Conservation (phyloP, 371 early-diverging fungal genomes). For the Mortierella sp. region DNA sequence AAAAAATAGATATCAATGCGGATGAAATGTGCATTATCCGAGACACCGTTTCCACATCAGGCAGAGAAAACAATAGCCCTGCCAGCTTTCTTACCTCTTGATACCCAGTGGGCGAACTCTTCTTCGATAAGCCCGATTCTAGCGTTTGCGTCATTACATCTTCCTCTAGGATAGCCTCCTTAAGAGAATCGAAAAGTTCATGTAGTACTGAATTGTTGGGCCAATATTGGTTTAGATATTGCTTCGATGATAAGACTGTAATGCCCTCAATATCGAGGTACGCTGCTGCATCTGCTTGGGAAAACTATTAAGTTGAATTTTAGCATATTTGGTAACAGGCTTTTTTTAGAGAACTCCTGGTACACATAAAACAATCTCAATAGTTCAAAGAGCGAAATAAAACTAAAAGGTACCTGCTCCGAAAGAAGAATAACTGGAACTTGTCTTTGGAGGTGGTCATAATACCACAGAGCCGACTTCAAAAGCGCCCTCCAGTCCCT, state of each 20-base stretch:
- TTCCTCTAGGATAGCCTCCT: constrained; percentile 66
- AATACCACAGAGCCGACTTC: constrained; percentile 68
- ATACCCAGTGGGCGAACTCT: constrained; percentile 56
- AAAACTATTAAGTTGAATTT: constrained; percentile 20
- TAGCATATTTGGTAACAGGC: background rate
- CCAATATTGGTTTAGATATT: constrained; percentile 59
- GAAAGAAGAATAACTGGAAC: constrained; percentile 65
- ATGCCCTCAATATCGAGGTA: constrained; percentile 17
- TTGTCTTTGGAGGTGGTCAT: constrained; percentile 54
- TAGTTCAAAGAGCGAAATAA: background rate
- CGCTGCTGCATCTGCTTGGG: constrained; percentile 15
- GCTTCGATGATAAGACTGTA: constrained; percentile 42
- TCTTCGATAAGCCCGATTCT: constrained; percentile 26
- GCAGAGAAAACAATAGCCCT: background rate
- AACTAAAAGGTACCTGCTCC: constrained; percentile 53
- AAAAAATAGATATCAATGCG: no score
- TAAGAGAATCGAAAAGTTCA: constrained; percentile 58
- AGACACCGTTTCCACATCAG: background rate
- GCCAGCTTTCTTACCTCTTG: constrained; percentile 54
- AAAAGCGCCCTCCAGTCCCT: constrained; percentile 73
- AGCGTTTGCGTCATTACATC: constrained; percentile 47
- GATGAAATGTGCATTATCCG: background rate
- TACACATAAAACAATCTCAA: constrained; percentile 18
- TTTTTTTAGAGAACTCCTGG: constrained; percentile 32
- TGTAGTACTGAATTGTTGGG: constrained; percentile 55